phyloP scores from a whole-genome alignment of 129 eudicot genomes.

The Saussurea involucrata region DNA sequence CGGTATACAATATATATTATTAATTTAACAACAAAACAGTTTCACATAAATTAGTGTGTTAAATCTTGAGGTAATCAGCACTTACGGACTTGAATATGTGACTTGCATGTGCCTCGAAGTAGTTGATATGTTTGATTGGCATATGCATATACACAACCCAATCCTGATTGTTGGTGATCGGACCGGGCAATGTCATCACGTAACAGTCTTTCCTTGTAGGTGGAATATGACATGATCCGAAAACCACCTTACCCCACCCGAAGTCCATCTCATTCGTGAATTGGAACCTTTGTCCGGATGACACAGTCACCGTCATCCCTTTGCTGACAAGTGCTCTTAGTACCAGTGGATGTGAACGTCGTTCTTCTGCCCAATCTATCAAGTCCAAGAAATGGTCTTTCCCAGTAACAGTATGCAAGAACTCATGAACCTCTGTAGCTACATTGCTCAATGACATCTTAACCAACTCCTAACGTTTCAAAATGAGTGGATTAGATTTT shows the following conservation, averaged over 20 bases:
- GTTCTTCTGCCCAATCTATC: slow-evolving; percentile 71
- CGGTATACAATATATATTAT: background rate
- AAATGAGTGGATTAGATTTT: background rate
- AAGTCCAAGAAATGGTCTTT: slow-evolving; percentile 63
- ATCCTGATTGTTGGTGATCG: slow-evolving; percentile 43
- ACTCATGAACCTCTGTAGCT: slow-evolving; percentile 35
- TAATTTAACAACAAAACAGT: background rate
- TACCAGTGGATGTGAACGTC: slow-evolving; percentile 35
- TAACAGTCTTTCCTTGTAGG: slow-evolving; percentile 39
- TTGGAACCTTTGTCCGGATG: slow-evolving; percentile 48
- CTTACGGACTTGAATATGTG: slow-evolving; percentile 43
- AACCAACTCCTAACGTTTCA: slow-evolving; percentile 4
- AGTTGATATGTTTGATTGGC: slow-evolving; percentile 29
- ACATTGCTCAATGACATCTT: slow-evolving; percentile 18
- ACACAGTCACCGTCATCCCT: slow-evolving; percentile 40
- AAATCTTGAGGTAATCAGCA: slow-evolving; percentile 25
- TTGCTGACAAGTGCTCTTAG: slow-evolving; percentile 32
- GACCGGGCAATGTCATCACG: slow-evolving; percentile 58
- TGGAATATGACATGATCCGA: slow-evolving; percentile 61
- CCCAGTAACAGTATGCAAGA: slow-evolving; percentile 19
- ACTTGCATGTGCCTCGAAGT: slow-evolving; percentile 37
- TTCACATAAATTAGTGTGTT: background rate
- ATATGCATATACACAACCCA: slow-evolving; percentile 70
- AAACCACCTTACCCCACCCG: slow-evolving; percentile 58
- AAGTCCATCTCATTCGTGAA: slow-evolving; percentile 41